Base-by-base conservation (phyloP, 208 protist species). In the Angomonas desouzai region DNA sequence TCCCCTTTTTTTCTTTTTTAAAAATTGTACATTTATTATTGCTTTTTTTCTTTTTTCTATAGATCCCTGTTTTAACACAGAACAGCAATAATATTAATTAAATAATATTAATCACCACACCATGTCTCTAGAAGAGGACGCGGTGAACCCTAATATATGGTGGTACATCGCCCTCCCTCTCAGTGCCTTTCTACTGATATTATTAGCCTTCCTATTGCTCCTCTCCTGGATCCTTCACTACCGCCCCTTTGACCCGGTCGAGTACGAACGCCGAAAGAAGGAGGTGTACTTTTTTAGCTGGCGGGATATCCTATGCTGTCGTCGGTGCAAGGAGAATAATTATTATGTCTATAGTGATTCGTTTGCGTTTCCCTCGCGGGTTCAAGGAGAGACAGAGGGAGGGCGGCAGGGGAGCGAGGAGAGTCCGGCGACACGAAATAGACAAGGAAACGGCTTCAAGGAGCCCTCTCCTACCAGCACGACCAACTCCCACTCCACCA, bases 31-130 rank as follows among this genome's bases (percentile, higher is more conserved):
- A 53, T 53, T 53, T 20, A 20, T 29, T 28, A 11, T 53, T 28
- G 20, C 20, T 53, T 4, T 29, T 53, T 11, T 53, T 28, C 49
- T 63, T 57, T 63, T 38, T 64, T 45, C 56, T 64, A 68, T 55
- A 32, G 48, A 33, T 10, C 51, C 25, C 23, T 23, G n/a, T 53
- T 18, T 62, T 65, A 38, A 38, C 7, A 57, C 29, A 38, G 3
- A 38, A 57, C n/a, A 38, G 3, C 28, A 57, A 36, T 57, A 3
- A 57, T 6, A 30, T 20, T 32, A 57, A 30, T 33, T 30, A 36
- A 38, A 29, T 29, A 57, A 29, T 53, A 20, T 20, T 57, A 20
- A 57, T n/a, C n/a, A n/a, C n/a, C n/a, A n/a, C n/a, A 57, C 30
- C 25, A 29, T 29, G 51, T 13, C 20, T 16, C 20, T 22, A 9